Evolutionary conservation across 1,284 basidiomycete genomes (phyloP), one percentile per base, ranked within the genome.

Genomic region (Cryptococcus sp.): DNA sequence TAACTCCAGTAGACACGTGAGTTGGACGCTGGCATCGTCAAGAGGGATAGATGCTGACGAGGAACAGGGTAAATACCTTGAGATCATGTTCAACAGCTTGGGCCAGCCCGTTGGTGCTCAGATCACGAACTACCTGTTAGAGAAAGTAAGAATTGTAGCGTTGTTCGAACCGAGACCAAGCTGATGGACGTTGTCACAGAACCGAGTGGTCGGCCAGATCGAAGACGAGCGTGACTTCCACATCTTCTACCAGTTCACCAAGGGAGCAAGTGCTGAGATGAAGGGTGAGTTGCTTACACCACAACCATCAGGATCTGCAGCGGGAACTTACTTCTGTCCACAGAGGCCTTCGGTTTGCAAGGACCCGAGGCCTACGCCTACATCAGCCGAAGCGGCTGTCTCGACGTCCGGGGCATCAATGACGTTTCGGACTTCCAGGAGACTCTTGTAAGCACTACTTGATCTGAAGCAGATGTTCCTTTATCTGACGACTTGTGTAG

Each of bases 171-270:
- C 18, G 24, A 24, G 3, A 20, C n/a, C 2, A 39, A 33, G 13
- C 39, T 38, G 18, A 53, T 18, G 40, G 21, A 15, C 37, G 12
- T 18, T 44, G 4, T 12, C 42, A 9, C 61, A 80, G 79, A 89
- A 89, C 53, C 90, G 96, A 63, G 92, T 98, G 13, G 94, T 98
- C 5, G 92, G 93, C 18, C 96, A 99, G 75, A 91, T 98, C 57
- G 88, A 91, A 70, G 89, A 91, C 67, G 96, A 99, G 78, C 85
- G 96, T 60, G 91, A 96, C 77, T 99, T 99, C 77, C 96, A 99
- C 76, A 96, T 99, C 63, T 98, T 99, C 80, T 99, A 98, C 78
- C 96, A 99, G 75, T 95, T 98, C 76, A 97, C 96, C 43, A 98
- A 98, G 76, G 93, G 87, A 6, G 96, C 96, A 4, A 86, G 88